These are phyloP conservation scores for Orobanche coerulescens DNA, from an alignment of 257 asterid species.

Conservation along the genomic window DNA sequence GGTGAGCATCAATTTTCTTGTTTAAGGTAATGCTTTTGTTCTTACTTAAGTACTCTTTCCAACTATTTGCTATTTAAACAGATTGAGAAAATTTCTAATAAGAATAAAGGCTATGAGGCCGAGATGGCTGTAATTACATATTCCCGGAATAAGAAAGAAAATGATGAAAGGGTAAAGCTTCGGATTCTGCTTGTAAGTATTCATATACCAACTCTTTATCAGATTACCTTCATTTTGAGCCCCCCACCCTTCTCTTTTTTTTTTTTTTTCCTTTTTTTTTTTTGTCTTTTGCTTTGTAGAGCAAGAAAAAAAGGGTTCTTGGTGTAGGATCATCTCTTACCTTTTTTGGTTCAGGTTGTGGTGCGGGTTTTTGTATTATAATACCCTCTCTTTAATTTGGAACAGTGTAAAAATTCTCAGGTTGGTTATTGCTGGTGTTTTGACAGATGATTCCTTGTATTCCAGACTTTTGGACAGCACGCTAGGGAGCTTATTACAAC, in stretches of 20 bases:
- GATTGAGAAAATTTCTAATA: slow-evolving; percentile 58
- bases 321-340: slow-evolving; percentile 1
- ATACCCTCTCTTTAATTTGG: slow-evolving; percentile 22
- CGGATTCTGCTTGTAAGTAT: slow-evolving; percentile 81
- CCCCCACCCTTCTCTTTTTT: not conserved
- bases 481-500: slow-evolving; percentile 97
- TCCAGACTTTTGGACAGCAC: slow-evolving; percentile 99
- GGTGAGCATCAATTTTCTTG: slow-evolving; percentile 39
- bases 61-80: slow-evolving; percentile 26
- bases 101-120: slow-evolving; percentile 79
- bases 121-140: slow-evolving; percentile 68
- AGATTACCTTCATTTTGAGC: slow-evolving; percentile 1
- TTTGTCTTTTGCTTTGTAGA: slow-evolving; percentile 5
- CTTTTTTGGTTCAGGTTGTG: slow-evolving; percentile 11
- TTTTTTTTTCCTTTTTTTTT: not conserved
- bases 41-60: not conserved
- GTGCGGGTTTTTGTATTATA: slow-evolving; percentile 12
- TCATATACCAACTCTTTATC: slow-evolving; percentile 3
- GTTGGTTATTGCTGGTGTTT: slow-evolving; percentile 83
- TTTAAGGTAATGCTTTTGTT: not conserved
- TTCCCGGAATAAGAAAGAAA: slow-evolving; percentile 51
- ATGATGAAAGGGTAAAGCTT: slow-evolving; percentile 64
- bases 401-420: slow-evolving; percentile 63
- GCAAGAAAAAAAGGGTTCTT: slow-evolving; percentile 17
- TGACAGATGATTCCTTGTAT: slow-evolving; percentile 99